Conservation (phyloP, 129 eudicot genomes). For the Flaveria sonorensis region DNA sequence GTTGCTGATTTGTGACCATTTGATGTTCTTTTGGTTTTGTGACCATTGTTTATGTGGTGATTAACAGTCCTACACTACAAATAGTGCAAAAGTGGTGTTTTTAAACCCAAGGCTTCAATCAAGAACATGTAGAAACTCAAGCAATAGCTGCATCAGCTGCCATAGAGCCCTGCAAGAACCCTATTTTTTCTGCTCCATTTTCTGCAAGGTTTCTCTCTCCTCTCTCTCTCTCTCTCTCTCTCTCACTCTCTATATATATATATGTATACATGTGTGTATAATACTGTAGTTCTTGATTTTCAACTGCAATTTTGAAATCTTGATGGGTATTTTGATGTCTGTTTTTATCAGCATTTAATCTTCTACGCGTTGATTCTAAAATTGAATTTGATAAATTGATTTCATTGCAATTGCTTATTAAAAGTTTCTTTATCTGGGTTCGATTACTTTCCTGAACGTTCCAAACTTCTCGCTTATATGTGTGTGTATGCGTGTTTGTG, state of each 20-base stretch:
- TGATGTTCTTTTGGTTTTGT: neutral
- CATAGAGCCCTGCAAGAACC: conserved; percentile 65
- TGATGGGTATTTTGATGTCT: neutral
- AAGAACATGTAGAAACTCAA: conserved; percentile 42
- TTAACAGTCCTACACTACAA: conserved; percentile 62
- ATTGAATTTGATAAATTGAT: no score
- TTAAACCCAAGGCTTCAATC: conserved; percentile 63
- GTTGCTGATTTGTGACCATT: neutral
- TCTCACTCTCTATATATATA: neutral
- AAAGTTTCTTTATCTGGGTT: no score
- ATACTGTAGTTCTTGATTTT: neutral
- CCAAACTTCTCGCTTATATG: no score
- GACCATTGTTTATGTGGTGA: neutral
- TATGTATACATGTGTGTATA: neutral
- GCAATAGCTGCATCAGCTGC: conserved; percentile 59
- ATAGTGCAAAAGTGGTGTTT: conserved; percentile 78
- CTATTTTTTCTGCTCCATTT: conserved; percentile 68
- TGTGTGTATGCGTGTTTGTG: no score
- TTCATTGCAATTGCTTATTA: no score
- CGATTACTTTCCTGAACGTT: no score
- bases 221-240: neutral
- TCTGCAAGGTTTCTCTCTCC: conserved; percentile 67
- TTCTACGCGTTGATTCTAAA: no score
- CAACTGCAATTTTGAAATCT: neutral
- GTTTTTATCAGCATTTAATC: no score